Percentiles rank a stretch among this genome's conserved stretches.
phyloP scores from a whole-genome alignment of 2,329 filamentous ascomycete genomes.

The Aspergillus vadensis region DNA sequence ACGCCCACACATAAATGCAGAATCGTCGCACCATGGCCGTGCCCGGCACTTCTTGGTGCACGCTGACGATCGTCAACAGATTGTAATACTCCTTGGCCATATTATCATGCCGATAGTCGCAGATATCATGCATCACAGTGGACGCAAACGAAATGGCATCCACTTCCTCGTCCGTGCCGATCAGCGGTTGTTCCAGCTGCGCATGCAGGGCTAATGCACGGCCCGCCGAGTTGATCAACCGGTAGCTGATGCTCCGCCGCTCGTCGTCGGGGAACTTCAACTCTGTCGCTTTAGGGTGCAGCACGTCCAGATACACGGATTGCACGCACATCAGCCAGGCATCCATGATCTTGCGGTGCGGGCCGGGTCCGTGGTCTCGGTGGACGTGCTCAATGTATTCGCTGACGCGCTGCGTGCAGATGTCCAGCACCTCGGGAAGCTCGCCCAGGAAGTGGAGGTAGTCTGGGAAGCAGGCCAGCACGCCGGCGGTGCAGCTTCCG shows the following conservation, averaged over 20 bases:
- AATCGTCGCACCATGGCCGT: background rate
- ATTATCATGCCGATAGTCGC: background rate
- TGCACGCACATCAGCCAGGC: too few species aligned
- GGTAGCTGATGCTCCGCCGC: background rate
- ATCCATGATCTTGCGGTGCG: too few species aligned
- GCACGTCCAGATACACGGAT: too few species aligned
- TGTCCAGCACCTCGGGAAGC: too few species aligned
- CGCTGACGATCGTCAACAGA: background rate
- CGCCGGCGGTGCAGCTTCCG: background rate
- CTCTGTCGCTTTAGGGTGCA: too few species aligned
- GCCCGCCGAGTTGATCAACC: background rate
- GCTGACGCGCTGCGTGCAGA: too few species aligned
- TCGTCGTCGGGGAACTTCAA: background rate
- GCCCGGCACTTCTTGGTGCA: background rate
- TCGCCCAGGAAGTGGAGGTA: background rate
- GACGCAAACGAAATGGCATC: background rate
- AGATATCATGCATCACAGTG: background rate
- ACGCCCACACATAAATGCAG: too few species aligned
- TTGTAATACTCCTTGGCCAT: background rate
- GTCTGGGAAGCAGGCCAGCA: background rate
- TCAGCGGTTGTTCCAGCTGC: background rate
- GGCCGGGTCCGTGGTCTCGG: too few species aligned
- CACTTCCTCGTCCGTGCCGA: background rate
- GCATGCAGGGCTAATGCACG: background rate
- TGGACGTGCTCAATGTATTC: too few species aligned